Conservation (phyloP, 768 basidiomycete species). For the Mycena belliarum region DNA sequence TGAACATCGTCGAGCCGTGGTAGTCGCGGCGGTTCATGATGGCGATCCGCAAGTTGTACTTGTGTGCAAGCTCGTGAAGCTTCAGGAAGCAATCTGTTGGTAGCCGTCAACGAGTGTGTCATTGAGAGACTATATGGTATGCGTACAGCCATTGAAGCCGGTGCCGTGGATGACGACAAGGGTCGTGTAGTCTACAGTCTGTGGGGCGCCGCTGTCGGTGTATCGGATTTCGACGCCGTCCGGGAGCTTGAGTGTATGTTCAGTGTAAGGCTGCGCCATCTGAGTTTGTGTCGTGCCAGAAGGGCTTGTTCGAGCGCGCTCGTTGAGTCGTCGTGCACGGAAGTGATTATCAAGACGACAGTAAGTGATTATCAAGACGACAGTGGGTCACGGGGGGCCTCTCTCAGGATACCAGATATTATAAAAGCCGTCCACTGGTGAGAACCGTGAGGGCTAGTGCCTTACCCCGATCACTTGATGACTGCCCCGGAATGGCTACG, state of each 20-base stretch:
- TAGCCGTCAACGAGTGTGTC: too few species aligned
- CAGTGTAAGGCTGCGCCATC: neutral
- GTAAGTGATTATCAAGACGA: too few species aligned
- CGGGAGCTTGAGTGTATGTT: constrained; percentile 19
- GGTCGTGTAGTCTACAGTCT: constrained; percentile 36
- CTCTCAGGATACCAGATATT: too few species aligned
- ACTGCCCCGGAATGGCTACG: too few species aligned
- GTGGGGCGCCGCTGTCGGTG: constrained; percentile 34
- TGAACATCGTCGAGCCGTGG: constrained; percentile 34
- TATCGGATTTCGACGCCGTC: constrained; percentile 32
- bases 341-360: too few species aligned
- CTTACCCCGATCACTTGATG: too few species aligned
- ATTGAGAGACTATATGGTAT: neutral
- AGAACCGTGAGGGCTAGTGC: too few species aligned
- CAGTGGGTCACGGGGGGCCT: too few species aligned
- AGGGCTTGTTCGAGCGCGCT: too few species aligned
- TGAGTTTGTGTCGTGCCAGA: too few species aligned
- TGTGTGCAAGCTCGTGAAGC: constrained; percentile 20
- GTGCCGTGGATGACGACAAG: constrained; percentile 36
- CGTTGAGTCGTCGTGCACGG: too few species aligned
- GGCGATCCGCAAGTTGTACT: constrained; percentile 30
- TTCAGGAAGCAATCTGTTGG: constrained; percentile 20
- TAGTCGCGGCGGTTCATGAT: constrained; percentile 36
- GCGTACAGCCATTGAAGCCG: constrained; percentile 36
- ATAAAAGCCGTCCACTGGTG: too few species aligned